Percentiles rank a stretch among this genome's conserved stretches.
Evolutionary conservation across 805 yeast species (phyloP).

Genomic region (Scheffersomyces lignosus): DNA sequence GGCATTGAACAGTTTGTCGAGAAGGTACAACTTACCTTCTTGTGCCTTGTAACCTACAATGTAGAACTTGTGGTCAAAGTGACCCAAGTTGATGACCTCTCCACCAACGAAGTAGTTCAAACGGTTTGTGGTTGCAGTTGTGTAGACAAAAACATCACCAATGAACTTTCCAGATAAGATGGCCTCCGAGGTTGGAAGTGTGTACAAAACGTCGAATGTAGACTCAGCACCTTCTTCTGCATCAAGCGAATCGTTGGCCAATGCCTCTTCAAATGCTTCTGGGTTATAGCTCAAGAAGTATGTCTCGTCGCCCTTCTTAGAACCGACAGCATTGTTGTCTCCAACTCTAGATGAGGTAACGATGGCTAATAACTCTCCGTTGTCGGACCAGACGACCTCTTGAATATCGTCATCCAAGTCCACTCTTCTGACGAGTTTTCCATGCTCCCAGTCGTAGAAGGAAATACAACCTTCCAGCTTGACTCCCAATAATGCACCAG

Average conservation of each 20-base stretch:
- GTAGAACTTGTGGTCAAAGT: conserved; percentile 85
- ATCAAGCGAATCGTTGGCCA: conserved; percentile 56
- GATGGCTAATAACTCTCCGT: conserved; percentile 84
- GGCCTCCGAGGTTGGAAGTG: conserved; percentile 65
- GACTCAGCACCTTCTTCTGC: conserved; percentile 88
- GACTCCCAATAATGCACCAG: conserved; percentile 87
- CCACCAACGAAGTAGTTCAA: conserved; percentile 95
- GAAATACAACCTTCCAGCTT: conserved; percentile 82
- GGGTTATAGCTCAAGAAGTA: conserved; percentile 76
- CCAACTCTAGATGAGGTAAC: conserved; percentile 37
- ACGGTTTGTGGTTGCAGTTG: conserved; percentile 77
- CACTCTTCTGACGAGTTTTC: conserved; percentile 79
- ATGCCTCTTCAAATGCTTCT: conserved; percentile 63
- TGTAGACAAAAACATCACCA: conserved; percentile 94
- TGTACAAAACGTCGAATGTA: conserved; percentile 80
- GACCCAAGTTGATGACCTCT: conserved; percentile 86
- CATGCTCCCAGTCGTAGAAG: conserved; percentile 93
- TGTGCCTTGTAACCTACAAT: conserved; percentile 86
- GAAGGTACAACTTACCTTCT: conserved; percentile 85
- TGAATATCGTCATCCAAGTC: conserved; percentile 75
- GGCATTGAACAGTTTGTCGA: conserved; percentile 87
- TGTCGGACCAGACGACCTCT: conserved; percentile 89
- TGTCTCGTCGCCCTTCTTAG: conserved; percentile 60
- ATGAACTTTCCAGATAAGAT: conserved; percentile 92
- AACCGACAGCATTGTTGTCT: conserved; percentile 18